These are phyloP conservation scores for Trichophyton simii DNA, from an alignment of 2,329 filamentous ascomycete genomes.

Conservation along the genomic window DNA sequence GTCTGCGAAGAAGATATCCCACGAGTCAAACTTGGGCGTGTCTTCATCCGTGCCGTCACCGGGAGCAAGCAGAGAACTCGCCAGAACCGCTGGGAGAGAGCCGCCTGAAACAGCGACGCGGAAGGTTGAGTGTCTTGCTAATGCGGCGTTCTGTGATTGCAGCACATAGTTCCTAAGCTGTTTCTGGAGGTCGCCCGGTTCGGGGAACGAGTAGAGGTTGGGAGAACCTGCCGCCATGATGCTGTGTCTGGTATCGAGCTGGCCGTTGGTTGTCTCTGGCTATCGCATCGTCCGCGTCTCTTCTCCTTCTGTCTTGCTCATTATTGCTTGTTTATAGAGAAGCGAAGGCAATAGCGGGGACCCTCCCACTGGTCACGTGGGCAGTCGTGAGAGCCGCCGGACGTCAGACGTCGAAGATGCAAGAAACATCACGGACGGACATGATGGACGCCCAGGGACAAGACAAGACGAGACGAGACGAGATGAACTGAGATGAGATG, in stretches of 20 bases:
- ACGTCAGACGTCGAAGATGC: no score
- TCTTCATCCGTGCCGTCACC: slow-evolving; percentile 44
- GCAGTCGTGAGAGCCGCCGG: neutral
- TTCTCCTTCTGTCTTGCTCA: neutral
- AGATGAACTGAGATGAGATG: no score
- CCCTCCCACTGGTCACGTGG: neutral
- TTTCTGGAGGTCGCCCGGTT: slow-evolving; percentile 55
- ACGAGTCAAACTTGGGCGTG: slow-evolving; percentile 64
- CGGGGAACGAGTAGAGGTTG: slow-evolving; percentile 68
- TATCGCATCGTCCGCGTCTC: neutral
- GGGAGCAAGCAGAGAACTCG: slow-evolving; percentile 61
- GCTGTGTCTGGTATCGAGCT: neutral
- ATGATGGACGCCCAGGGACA: no score
- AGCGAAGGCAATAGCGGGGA: neutral
- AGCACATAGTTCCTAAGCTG: slow-evolving; percentile 74
- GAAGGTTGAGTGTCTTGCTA: slow-evolving; percentile 71
- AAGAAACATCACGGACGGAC: no score
- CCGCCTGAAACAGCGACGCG: slow-evolving; percentile 89
- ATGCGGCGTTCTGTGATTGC: slow-evolving; percentile 63
- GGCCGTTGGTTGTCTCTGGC: neutral
- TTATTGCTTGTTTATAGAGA: neutral
- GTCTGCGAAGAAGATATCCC: slow-evolving; percentile 98
- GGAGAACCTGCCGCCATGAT: slow-evolving; percentile 25
- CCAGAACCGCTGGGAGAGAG: slow-evolving; percentile 78
- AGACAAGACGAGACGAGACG: no score